Conservation (phyloP, 2,329 filamentous ascomycete species). For the Bertia moriformis region DNA sequence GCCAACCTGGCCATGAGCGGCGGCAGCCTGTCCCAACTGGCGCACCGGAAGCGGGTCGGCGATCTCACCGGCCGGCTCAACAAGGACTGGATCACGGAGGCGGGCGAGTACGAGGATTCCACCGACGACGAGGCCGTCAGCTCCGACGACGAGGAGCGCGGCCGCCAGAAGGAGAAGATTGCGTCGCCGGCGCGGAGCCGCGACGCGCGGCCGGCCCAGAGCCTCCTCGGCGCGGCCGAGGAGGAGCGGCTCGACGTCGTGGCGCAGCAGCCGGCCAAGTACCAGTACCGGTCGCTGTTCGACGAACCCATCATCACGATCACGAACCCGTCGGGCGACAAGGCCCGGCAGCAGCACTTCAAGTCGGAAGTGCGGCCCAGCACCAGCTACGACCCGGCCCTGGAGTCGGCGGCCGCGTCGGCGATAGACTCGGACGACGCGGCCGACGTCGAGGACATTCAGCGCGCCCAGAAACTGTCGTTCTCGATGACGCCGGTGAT, state of each 20-base stretch:
- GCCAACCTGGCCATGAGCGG: constrained; percentile 51
- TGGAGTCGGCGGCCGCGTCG: constrained; percentile 33
- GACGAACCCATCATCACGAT: constrained; percentile 53
- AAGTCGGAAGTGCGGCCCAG: constrained; percentile 60
- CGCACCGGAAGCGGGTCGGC: constrained; percentile 33
- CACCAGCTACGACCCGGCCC: constrained; percentile 66
- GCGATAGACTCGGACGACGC: constrained; percentile 74
- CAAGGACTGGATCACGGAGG: constrained; percentile 57
- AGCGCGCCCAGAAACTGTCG: constrained; percentile 70
- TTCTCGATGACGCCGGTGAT: constrained; percentile 70
- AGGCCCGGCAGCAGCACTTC: constrained; percentile 33
- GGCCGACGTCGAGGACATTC: constrained; percentile 70
- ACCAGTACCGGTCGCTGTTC: constrained; percentile 49
- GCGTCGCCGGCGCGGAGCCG: too few species aligned
- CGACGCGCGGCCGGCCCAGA: constrained; percentile 31
- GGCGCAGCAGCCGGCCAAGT: constrained; percentile 34
- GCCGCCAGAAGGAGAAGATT: constrained; percentile 40
- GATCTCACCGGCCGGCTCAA: constrained; percentile 39
- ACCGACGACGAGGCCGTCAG: constrained; percentile 51
- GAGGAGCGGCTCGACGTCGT: constrained; percentile 57
- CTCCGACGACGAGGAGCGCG: constrained; percentile 52
- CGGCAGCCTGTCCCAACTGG: constrained; percentile 46
- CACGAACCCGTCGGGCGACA: constrained; percentile 48
- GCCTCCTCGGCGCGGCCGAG: constrained; percentile 59
- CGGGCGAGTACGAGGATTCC: constrained; percentile 51